Percentiles rank a stretch among this genome's conserved stretches.
Evolutionary conservation across 108 stramenopile species (phyloP).

Genomic region (Cylindrotheca fusiformis): DNA sequence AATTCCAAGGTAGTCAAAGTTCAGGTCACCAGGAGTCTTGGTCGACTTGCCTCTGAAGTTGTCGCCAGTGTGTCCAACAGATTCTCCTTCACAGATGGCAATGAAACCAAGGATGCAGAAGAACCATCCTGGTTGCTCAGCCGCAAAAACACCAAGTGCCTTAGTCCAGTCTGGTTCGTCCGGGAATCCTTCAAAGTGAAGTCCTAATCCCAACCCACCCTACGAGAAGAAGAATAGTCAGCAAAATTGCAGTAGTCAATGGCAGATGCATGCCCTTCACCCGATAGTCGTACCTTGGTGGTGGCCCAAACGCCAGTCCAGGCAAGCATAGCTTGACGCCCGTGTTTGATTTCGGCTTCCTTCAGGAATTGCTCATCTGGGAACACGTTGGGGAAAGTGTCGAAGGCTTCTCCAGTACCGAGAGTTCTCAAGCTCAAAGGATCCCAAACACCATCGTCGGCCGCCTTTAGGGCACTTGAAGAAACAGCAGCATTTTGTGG

Average conservation of each 20-base stretch:
- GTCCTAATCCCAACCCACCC: conserved; percentile 73
- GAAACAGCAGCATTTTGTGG: conserved; percentile 24
- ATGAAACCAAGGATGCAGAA: conserved; percentile 74
- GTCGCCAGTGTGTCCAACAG: conserved; percentile 86
- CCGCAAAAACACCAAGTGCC: conserved; percentile 74
- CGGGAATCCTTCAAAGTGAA: conserved; percentile 86
- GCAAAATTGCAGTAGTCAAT: not conserved
- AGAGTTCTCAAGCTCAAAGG: conserved; percentile 53
- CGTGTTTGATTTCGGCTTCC: conserved; percentile 93
- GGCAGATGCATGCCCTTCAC: not conserved
- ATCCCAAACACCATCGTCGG: conserved; percentile 56
- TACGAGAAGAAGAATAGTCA: conserved; percentile 12
- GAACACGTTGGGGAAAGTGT: conserved; percentile 92
- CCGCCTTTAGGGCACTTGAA: conserved; percentile 36
- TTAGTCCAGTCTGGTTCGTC: conserved; percentile 83
- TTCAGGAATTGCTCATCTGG: conserved; percentile 81
- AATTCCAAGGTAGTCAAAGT: conserved; percentile 81
- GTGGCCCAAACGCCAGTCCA: conserved; percentile 92
- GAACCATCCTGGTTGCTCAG: conserved; percentile 75
- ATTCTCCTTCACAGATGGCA: conserved; percentile 80
- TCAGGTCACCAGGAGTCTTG: conserved; percentile 83
- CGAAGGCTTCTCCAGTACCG: conserved; percentile 52
- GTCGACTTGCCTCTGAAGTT: conserved; percentile 86
- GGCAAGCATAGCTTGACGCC: conserved; percentile 88
- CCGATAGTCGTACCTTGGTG: conserved; percentile 32